Conservation (phyloP, 2,329 filamentous ascomycete species). For the Orbilia ellipsospora region DNA sequence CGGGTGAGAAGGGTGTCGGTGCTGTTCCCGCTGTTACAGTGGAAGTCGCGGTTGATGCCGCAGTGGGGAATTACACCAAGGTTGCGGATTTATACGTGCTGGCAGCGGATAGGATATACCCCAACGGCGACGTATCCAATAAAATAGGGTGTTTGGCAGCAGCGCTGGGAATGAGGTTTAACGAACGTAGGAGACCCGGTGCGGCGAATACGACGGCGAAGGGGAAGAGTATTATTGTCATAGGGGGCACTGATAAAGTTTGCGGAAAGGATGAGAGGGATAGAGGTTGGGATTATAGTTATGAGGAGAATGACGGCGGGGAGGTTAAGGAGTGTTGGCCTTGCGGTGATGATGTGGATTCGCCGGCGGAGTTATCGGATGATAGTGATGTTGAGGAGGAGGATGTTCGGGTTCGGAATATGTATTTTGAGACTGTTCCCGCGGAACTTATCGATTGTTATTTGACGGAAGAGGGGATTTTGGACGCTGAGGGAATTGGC, state of each 20-base stretch:
- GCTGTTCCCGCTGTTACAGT: conserved; percentile 32
- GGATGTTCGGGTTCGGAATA: conserved; percentile 49
- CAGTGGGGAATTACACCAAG: conserved; percentile 51
- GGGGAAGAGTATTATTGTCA: conserved; percentile 46
- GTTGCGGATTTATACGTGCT: conserved; percentile 50
- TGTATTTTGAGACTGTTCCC: conserved; percentile 54
- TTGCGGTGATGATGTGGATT: conserved; percentile 24
- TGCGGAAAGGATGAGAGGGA: conserved; percentile 51
- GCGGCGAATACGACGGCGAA: background rate
- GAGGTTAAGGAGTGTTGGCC: conserved; percentile 51
- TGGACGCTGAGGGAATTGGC: conserved; percentile 43
- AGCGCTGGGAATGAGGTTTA: conserved; percentile 45
- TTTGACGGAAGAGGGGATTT: conserved; percentile 47
- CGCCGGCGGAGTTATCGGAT: conserved; percentile 20
- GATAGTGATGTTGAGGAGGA: conserved; percentile 7
- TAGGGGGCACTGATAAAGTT: conserved; percentile 49
- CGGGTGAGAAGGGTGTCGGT: background rate
- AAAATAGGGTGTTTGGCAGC: conserved; percentile 51
- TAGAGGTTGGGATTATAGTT: conserved; percentile 54
- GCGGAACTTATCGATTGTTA: conserved; percentile 51
- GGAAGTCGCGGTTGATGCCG: conserved; percentile 54
- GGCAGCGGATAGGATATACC: conserved; percentile 54
- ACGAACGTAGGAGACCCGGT: conserved; percentile 21
- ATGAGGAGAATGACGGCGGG: conserved; percentile 49
- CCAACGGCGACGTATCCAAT: conserved; percentile 52